Percentiles rank a stretch among this genome's conserved stretches.
These are phyloP conservation scores for Tubosaeta sp. DNA, from an alignment of 768 basidiomycete genomes.

Conservation along the genomic window DNA sequence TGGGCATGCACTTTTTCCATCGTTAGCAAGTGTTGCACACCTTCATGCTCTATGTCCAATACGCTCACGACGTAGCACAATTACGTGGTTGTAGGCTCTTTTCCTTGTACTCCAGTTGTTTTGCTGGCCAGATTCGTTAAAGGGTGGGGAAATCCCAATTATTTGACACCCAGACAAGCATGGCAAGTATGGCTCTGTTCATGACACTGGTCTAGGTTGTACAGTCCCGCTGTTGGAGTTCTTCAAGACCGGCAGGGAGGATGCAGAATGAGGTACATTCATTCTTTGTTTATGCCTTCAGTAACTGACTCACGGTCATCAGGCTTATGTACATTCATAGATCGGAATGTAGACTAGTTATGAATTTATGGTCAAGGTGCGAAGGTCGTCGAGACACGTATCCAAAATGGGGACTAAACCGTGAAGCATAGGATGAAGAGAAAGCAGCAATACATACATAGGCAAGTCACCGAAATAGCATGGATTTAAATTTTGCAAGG, in stretches of 20 bases:
- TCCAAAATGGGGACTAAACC: slow-evolving; percentile 33
- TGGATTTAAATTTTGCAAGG: no score
- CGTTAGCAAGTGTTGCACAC: slow-evolving; percentile 47
- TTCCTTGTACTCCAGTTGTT: neutral
- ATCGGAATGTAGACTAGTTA: slow-evolving; percentile 56
- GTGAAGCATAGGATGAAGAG: slow-evolving; percentile 17
- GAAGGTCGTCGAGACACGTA: slow-evolving; percentile 47
- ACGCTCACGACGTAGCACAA: slow-evolving; percentile 51
- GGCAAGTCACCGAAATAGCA: neutral
- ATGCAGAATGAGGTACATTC: slow-evolving; percentile 57
- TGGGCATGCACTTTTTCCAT: slow-evolving; percentile 82
- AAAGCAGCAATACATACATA: neutral
- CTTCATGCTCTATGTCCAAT: neutral
- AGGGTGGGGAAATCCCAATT: slow-evolving; percentile 68
- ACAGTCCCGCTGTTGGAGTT: slow-evolving; percentile 54
- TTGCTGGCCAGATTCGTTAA: slow-evolving; percentile 27
- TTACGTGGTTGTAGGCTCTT: slow-evolving; percentile 54
- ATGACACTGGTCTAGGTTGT: slow-evolving; percentile 78
- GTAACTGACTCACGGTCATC: slow-evolving; percentile 25
- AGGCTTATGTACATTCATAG: slow-evolving; percentile 68
- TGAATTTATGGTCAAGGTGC: slow-evolving; percentile 59
- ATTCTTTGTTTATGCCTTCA: neutral
- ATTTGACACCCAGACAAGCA: slow-evolving; percentile 57
- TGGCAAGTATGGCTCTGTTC: slow-evolving; percentile 74
- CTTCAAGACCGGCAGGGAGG: slow-evolving; percentile 53